A percentile compares a stretch with the other conserved stretches of the same genome.
phyloP scores from a whole-genome alignment of 306 rosid genomes.

The Cucumis hystrix region DNA sequence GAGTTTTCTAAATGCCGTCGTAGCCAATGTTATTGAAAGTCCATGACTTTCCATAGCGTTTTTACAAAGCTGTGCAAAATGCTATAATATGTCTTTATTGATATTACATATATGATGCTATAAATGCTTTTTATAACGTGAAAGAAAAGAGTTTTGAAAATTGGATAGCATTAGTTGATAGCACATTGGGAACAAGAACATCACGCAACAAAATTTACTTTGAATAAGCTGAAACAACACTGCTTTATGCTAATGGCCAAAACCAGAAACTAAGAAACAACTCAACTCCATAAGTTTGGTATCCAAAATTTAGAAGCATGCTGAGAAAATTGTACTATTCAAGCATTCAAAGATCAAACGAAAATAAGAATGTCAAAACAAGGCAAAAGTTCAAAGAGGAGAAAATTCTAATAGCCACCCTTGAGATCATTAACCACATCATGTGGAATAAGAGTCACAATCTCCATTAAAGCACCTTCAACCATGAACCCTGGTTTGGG shows the following conservation, averaged over 20 bases:
- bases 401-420: constrained; percentile 61
- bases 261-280: background rate
- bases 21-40: too few species aligned
- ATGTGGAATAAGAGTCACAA: constrained; percentile 87
- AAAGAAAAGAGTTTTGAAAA: too few species aligned
- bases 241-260: background rate
- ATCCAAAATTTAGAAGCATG: background rate
- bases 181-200: too few species aligned
- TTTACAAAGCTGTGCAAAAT: too few species aligned
- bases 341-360: background rate
- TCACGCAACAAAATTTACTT: too few species aligned
- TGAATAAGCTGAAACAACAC: background rate
- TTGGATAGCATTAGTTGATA: too few species aligned
- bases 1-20: too few species aligned
- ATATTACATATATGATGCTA: too few species aligned
- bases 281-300: background rate
- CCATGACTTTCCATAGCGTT: too few species aligned
- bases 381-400: background rate
- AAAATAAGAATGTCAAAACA: background rate
- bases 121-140: too few species aligned
- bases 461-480: constrained; percentile 73
- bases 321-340: background rate
- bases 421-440: constrained; percentile 97
- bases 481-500: too few species aligned
- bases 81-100: too few species aligned